These are phyloP conservation scores for Prillingera fragicola DNA, from an alignment of 1,284 basidiomycete species.

Conservation along the genomic window DNA sequence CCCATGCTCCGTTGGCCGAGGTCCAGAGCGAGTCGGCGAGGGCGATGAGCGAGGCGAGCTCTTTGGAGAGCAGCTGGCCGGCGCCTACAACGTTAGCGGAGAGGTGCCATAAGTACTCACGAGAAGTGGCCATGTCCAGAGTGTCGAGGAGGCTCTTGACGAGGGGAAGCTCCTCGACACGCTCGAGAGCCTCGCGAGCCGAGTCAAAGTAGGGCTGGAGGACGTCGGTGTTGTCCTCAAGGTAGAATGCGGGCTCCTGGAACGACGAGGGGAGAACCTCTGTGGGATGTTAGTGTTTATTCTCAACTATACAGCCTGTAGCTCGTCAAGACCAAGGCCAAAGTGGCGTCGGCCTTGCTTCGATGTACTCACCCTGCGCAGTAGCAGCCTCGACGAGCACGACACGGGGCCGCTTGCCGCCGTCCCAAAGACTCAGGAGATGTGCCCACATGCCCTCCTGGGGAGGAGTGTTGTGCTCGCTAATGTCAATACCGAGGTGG, in stretches of 20 bases:
- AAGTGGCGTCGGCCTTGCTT: no score
- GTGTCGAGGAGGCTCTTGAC: constrained; percentile 16
- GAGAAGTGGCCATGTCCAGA: constrained; percentile 7
- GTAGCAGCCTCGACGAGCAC: constrained; percentile 41
- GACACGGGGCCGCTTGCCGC: constrained; percentile 29
- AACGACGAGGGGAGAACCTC: background rate
- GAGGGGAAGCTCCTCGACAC: constrained; percentile 4
- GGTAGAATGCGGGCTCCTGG: constrained; percentile 11
- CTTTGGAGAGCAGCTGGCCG: constrained; percentile 33
- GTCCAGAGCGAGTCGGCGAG: constrained; percentile 38
- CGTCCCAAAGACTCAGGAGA: constrained; percentile 26
- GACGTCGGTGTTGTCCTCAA: constrained; percentile 4
- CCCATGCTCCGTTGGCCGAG: constrained; percentile 27
- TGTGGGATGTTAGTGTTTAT: background rate
- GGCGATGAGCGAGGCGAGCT: constrained; percentile 41
- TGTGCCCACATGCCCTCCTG: constrained; percentile 44
- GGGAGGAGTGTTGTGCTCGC: constrained; percentile 35
- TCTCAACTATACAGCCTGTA: background rate
- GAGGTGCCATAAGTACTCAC: constrained; percentile 1
- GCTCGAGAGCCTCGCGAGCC: constrained; percentile 7
- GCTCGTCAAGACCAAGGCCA: background rate
- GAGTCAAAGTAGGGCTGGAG: constrained; percentile 12
- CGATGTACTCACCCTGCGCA: constrained; percentile 30
- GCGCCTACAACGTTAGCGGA: constrained; percentile 29
- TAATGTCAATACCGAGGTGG: constrained; percentile 39